Conservation (phyloP, 2,329 filamentous ascomycete species). For the Bipolaris zeicola region DNA sequence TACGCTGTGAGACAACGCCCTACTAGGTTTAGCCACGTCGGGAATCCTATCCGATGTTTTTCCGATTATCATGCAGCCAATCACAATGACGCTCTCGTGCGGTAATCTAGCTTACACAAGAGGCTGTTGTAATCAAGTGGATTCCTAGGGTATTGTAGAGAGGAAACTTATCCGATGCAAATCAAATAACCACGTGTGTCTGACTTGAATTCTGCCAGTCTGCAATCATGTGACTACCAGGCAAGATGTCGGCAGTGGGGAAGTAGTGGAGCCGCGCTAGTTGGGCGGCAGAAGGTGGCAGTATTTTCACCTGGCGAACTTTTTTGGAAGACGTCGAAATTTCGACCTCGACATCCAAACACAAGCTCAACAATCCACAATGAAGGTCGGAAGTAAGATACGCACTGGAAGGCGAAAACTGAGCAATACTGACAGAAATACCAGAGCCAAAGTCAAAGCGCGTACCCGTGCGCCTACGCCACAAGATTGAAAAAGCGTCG, state of each 20-base stretch:
- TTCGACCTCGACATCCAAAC: constrained; percentile 22
- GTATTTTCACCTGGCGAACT: constrained; percentile 17
- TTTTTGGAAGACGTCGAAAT: constrained; percentile 35
- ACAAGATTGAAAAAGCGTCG: constrained; percentile 95
- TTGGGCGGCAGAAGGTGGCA: constrained; percentile 9
- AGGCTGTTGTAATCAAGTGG: neutral
- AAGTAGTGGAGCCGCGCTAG: constrained; percentile 7
- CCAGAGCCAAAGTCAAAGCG: constrained; percentile 95
- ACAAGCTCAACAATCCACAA: constrained; percentile 27
- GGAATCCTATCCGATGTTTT: constrained; percentile 22
- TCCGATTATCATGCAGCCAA: constrained; percentile 17
- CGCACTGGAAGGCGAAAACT: too few relatives aligned
- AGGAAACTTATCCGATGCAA: neutral
- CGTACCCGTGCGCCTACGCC: constrained; percentile 81
- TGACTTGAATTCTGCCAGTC: neutral
- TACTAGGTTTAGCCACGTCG: constrained; percentile 15
- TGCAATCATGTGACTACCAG: neutral
- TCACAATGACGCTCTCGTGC: constrained; percentile 2
- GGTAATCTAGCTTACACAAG: neutral
- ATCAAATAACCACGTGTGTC: neutral
- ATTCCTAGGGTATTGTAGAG: neutral
- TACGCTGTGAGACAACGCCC: constrained; percentile 3
- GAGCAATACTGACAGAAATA: constrained; percentile 11
- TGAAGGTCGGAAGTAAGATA: constrained; percentile 52
- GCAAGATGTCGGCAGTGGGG: constrained; percentile 6